A percentile compares a stretch with the other conserved stretches of the same genome.
phyloP scores from a whole-genome alignment of 2,329 filamentous ascomycete genomes.

The Trichoderma sp. region DNA sequence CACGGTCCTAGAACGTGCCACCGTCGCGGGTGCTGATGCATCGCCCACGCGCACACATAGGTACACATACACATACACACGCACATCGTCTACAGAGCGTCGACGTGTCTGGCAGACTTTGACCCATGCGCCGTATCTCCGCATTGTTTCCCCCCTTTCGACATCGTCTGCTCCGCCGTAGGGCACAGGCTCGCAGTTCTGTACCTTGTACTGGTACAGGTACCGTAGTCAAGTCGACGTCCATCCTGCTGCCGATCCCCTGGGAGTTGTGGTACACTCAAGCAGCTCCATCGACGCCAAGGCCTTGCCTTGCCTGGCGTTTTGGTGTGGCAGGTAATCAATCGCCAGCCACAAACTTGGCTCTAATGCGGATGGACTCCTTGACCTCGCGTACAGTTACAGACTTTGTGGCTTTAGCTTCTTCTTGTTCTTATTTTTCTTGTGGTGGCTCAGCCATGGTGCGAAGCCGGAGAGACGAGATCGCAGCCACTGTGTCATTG shows the following conservation, averaged over 20 bases:
- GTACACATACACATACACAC: background rate
- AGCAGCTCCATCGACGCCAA: conserved; percentile 12
- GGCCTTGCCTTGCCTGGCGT: background rate
- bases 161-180: background rate
- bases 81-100: background rate
- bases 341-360: background rate
- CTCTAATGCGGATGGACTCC: background rate
- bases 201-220: background rate
- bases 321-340: background rate
- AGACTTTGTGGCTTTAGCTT: background rate
- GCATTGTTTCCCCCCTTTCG: background rate
- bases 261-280: background rate
- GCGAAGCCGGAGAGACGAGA: background rate
- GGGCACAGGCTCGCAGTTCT: background rate
- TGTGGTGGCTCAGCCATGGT: background rate
- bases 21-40: background rate
- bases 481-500: background rate
- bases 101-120: background rate
- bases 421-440: background rate
- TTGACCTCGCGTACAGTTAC: background rate
- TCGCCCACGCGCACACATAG: background rate
- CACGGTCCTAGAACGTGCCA: background rate
- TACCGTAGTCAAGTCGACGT: background rate
- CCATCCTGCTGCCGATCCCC: background rate
- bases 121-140: background rate